phyloP scores from a whole-genome alignment of 495 filamentous ascomycete species.

The Amphirosellinia nigrospora region DNA sequence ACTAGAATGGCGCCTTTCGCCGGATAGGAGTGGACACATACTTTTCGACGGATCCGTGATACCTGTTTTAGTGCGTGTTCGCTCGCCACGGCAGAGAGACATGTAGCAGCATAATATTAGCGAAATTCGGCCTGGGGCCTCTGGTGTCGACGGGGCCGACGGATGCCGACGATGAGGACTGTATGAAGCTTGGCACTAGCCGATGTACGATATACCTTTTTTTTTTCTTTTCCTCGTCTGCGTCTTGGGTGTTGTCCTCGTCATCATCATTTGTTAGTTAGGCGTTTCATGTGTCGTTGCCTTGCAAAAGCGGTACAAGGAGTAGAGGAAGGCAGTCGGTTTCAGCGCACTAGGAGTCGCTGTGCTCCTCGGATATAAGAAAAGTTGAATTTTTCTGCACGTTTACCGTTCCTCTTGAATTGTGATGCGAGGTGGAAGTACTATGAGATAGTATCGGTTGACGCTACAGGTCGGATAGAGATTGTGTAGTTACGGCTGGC shows the following conservation, averaged over 20 bases:
- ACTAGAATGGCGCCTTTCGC: slow-evolving; percentile 6
- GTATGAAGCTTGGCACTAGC: slow-evolving; percentile 26
- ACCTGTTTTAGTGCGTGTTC: neutral
- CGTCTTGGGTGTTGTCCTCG: neutral
- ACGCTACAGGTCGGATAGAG: neutral
- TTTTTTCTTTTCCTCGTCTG: neutral
- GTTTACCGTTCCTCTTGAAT: neutral
- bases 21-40: slow-evolving; percentile 10
- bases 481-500: neutral
- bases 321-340: slow-evolving; percentile 25
- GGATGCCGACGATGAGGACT: slow-evolving; percentile 27
- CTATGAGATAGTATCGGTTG: neutral
- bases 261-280: slow-evolving; percentile 7
- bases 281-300: slow-evolving; percentile 22
- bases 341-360: neutral
- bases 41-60: slow-evolving; percentile 3
- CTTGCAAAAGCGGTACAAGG: slow-evolving; percentile 29
- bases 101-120: slow-evolving; percentile 15
- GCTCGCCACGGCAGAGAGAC: neutral
- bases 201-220: slow-evolving; percentile 27
- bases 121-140: slow-evolving; percentile 4
- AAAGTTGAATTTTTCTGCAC: slow-evolving; percentile 4
- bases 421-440: neutral
- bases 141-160: neutral
- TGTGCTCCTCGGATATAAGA: slow-evolving; percentile 9